A percentile compares a stretch with the other conserved stretches of the same genome.
These are phyloP conservation scores for Termitomyces sp. DNA, from an alignment of 768 basidiomycete genomes.

Conservation along the genomic window DNA sequence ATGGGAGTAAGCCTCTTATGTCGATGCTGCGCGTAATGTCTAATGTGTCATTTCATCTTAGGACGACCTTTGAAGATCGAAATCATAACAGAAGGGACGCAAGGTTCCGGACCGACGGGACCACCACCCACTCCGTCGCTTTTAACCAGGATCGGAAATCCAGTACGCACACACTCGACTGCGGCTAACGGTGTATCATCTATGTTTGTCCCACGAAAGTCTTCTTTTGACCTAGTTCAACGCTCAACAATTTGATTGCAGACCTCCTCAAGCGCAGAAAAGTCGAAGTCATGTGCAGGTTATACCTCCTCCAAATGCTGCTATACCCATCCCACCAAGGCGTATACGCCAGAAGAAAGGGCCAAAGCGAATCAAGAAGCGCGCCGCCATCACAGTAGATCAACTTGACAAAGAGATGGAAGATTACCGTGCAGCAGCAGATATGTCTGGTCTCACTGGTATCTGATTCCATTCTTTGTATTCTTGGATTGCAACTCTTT, in stretches of 20 bases:
- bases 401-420: conserved; percentile 81
- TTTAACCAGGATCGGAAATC: conserved; percentile 22
- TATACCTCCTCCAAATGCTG: conserved; percentile 17
- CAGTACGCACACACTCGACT: neutral
- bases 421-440: conserved; percentile 54
- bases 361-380: conserved; percentile 66
- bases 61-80: conserved; percentile 66
- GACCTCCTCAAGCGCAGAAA: conserved; percentile 7
- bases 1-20: conserved; percentile 40
- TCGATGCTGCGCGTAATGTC: neutral
- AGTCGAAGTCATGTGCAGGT: neutral
- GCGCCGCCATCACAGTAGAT: conserved; percentile 32
- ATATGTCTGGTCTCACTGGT: conserved; percentile 11
- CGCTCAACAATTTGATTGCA: neutral
- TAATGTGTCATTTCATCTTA: conserved; percentile 17
- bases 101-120: conserved; percentile 15
- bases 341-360: conserved; percentile 61
- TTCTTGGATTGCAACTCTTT: neutral
- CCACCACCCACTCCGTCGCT: conserved; percentile 18
- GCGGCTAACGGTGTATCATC: conserved; percentile 7
- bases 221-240: neutral
- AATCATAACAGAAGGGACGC: conserved; percentile 44
- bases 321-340: conserved; percentile 26
- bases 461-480: conserved; percentile 1
- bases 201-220: conserved; percentile 10